Conservation (phyloP, 768 basidiomycete species). For the Leccinum broughii region DNA sequence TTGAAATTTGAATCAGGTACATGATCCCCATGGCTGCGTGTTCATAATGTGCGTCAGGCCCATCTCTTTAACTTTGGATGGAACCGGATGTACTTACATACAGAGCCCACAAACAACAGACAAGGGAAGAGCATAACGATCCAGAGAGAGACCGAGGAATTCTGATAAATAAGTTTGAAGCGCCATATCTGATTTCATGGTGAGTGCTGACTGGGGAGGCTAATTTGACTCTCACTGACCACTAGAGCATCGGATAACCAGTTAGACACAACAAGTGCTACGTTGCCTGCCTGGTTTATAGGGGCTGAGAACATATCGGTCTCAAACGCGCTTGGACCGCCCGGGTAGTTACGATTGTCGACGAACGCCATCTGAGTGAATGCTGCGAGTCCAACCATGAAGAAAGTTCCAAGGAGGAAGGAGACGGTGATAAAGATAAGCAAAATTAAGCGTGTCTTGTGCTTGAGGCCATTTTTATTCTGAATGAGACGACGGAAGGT, state of each 20-base stretch:
- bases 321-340: background rate
- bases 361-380: background rate
- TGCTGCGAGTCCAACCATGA: background rate
- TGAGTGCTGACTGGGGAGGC: background rate
- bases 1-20: background rate
- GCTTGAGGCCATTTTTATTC: background rate
- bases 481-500: background rate
- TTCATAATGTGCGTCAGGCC: background rate
- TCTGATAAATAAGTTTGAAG: background rate
- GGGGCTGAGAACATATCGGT: background rate
- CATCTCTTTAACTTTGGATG: background rate
- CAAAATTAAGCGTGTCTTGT: background rate
- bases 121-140: background rate
- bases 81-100: background rate
- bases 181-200: background rate
- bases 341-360: background rate
- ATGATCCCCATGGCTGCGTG: background rate
- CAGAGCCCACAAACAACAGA: background rate
- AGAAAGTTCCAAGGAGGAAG: background rate
- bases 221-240: background rate
- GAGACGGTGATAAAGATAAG: background rate
- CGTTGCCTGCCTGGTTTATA: background rate
- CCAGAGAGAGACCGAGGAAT: background rate
- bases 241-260: background rate
- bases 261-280: background rate